phyloP scores from a whole-genome alignment of 2,329 filamentous ascomycete species.

The Ramichloridium luteum region DNA sequence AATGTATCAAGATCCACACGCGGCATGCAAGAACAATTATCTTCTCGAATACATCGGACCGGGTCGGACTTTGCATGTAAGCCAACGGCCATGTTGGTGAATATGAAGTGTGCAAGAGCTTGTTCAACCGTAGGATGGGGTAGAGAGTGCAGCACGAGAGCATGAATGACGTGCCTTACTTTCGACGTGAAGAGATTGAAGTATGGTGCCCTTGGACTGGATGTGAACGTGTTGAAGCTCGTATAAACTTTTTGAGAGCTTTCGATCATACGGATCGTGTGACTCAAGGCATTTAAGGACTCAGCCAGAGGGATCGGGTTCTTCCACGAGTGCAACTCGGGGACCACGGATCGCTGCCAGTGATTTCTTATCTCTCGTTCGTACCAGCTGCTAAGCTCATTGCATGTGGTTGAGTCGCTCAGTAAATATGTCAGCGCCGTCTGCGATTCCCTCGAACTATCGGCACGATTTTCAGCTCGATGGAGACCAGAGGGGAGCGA shows the following conservation, averaged over 20 bases:
- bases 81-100: conserved; percentile 14
- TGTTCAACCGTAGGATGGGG: conserved; percentile 18
- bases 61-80: conserved; percentile 9
- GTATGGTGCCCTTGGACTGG: too few relatives aligned
- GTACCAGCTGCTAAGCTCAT: conserved; percentile 35
- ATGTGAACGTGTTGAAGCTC: background rate
- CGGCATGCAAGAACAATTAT: conserved; percentile 18
- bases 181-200: too few relatives aligned
- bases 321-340: conserved; percentile 16
- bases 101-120: conserved; percentile 15
- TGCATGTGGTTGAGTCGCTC: conserved; percentile 5
- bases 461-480: conserved; percentile 1
- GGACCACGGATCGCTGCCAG: conserved; percentile 25
- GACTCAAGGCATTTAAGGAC: conserved; percentile 23
- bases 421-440: conserved; percentile 10
- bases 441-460: conserved; percentile 8
- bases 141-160: conserved; percentile 17
- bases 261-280: conserved; percentile 27
- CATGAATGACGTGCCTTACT: conserved; percentile 14
- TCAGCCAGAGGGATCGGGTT: conserved; percentile 14
- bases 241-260: conserved; percentile 27
- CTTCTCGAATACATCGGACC: conserved; percentile 32
- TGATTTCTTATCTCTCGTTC: conserved; percentile 31
- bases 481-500: conserved; percentile 4
- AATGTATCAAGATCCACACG: conserved; percentile 15